These are phyloP conservation scores for Guadua angustifolia DNA, from an alignment of 176 grass and related monocot genomes.

Conservation along the genomic window DNA sequence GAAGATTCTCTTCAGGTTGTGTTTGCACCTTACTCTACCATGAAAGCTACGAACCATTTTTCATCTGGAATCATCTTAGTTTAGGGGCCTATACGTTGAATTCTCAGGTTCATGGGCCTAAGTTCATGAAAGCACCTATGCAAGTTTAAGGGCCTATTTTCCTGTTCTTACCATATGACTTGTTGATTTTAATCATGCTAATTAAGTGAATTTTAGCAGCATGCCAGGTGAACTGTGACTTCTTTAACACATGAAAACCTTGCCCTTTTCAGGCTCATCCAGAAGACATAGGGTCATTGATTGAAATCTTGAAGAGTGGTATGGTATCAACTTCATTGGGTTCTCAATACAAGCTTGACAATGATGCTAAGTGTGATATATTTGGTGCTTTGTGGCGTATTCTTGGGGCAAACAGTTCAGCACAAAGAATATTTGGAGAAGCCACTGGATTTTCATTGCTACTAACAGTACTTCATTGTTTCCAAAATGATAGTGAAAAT, in stretches of 20 bases:
- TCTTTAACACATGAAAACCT: constrained; percentile 36
- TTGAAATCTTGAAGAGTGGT: constrained; percentile 95
- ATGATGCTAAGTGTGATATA: constrained; percentile 89
- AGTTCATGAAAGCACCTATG: background rate
- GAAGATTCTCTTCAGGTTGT: constrained; percentile 98
- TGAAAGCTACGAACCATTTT: constrained; percentile 32
- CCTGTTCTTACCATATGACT: constrained; percentile 6
- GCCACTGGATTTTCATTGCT: constrained; percentile 98
- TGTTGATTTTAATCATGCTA: constrained; percentile 28
- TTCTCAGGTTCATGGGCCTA: constrained; percentile 32
- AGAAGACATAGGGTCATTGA: constrained; percentile 87
- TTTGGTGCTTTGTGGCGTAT: constrained; percentile 96
- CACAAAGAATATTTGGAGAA: constrained; percentile 94
- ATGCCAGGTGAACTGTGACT: constrained; percentile 27
- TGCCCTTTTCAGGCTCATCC: constrained; percentile 81
- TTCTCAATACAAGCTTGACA: constrained; percentile 89
- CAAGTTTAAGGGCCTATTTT: constrained; percentile 38
- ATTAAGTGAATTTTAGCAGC: constrained; percentile 31
- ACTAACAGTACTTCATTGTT: constrained; percentile 85
- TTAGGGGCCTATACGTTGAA: background rate
- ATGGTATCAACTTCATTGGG: constrained; percentile 88
- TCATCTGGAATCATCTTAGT: constrained; percentile 28
- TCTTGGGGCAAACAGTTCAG: constrained; percentile 82
- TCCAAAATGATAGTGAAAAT: constrained; percentile 65
- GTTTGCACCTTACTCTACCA: constrained; percentile 8